Percentiles rank a stretch among this genome's conserved stretches.
Conservation (phyloP, 192 early-diverging fungal genomes). For the Chytriomyces sp. region DNA sequence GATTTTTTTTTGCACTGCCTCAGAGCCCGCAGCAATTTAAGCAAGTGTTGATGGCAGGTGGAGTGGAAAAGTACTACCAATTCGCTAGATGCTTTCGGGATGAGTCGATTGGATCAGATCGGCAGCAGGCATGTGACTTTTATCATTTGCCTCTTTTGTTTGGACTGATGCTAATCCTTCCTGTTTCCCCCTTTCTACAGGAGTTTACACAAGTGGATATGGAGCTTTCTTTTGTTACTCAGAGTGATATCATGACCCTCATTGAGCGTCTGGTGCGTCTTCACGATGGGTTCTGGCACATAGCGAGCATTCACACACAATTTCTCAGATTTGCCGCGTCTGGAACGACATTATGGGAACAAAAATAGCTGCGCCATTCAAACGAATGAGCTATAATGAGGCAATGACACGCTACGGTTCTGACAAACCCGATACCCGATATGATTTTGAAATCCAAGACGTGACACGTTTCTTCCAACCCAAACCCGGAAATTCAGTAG, state of each 20-base stretch:
- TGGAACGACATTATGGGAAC: constrained; percentile 61
- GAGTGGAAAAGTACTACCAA: constrained; percentile 90
- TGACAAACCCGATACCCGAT: constrained; percentile 89
- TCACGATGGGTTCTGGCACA: background rate
- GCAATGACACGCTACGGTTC: constrained; percentile 85
- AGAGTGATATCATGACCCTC: constrained; percentile 68
- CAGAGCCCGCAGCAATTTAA: constrained; percentile 95
- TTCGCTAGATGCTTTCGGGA: constrained; percentile 91
- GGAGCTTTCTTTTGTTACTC: constrained; percentile 83
- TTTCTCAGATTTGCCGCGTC: constrained; percentile 41
- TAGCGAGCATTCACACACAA: background rate
- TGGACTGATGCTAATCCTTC: background rate
- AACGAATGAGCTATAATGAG: constrained; percentile 76
- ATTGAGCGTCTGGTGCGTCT: constrained; percentile 69
- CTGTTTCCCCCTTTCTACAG: background rate
- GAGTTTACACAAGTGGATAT: constrained; percentile 96
- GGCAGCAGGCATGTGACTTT: constrained; percentile 74
- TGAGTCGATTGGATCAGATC: constrained; percentile 82
- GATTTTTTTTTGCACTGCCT: constrained; percentile 82
- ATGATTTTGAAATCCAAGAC: constrained; percentile 67
- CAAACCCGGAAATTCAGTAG: background rate
- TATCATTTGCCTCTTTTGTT: background rate
- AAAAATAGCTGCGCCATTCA: constrained; percentile 62
- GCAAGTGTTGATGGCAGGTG: constrained; percentile 84
- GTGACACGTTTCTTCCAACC: constrained; percentile 6